Conservation (phyloP, 345 rosid genomes). For the Moricandia moricandioides region DNA sequence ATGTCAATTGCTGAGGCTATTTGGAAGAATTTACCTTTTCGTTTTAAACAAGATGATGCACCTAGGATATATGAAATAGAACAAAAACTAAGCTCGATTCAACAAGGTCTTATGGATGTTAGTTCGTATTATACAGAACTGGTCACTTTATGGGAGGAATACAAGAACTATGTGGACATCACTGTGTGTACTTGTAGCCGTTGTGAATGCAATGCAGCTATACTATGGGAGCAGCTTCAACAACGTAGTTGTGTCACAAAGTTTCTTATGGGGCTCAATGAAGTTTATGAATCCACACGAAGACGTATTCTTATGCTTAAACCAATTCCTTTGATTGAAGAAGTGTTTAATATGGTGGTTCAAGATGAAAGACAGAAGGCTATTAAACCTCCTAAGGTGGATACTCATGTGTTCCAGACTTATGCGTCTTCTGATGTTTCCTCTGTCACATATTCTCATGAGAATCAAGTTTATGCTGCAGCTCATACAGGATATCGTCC, state of each 20-base stretch:
- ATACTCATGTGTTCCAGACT: no score
- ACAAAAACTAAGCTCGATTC: neutral
- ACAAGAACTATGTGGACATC: neutral
- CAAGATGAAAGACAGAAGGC: neutral
- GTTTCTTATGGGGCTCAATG: neutral
- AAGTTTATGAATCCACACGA: neutral
- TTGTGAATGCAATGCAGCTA: neutral
- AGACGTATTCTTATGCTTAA: neutral
- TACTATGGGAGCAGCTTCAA: neutral
- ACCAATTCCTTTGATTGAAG: neutral
- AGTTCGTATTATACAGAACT: neutral
- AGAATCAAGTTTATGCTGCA: no score
- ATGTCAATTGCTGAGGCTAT: neutral
- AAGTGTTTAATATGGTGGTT: neutral
- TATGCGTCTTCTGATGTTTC: no score
- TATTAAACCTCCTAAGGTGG: neutral
- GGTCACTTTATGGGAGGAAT: neutral
- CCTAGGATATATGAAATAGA: neutral
- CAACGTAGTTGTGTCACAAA: neutral
- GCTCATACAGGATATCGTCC: no score
- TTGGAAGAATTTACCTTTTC: neutral
- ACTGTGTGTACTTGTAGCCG: neutral
- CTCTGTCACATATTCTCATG: no score
- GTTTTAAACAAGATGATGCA: neutral
- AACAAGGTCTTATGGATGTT: neutral